Percentiles rank a stretch among this genome's conserved stretches.
phyloP scores from a whole-genome alignment of 371 early-diverging fungal genomes.

The Mortierella sp. region DNA sequence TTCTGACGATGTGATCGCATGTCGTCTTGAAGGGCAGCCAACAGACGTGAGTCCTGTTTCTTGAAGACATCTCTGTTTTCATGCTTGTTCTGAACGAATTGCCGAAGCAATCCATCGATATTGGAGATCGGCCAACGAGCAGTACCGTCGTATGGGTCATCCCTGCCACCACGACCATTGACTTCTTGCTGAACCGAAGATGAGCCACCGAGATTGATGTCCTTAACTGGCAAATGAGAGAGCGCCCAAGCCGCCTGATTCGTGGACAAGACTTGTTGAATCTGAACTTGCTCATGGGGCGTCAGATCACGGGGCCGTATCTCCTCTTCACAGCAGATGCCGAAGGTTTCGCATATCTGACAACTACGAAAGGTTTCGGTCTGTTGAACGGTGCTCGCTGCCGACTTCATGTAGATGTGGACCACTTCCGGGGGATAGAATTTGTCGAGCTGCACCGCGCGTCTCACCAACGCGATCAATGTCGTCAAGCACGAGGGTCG shows the following conservation, averaged over 20 bases:
- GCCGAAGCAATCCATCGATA: neutral
- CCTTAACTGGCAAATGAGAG: neutral
- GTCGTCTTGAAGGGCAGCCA: constrained; percentile 8
- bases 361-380: neutral
- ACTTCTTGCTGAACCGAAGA: too few species aligned
- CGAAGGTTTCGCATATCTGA: constrained; percentile 18
- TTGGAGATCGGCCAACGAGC: too few species aligned
- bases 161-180: neutral
- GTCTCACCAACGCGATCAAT: constrained; percentile 5
- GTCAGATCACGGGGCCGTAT: neutral
- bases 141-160: neutral
- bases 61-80: constrained; percentile 35
- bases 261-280: constrained; percentile 14
- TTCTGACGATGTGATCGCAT: constrained; percentile 4
- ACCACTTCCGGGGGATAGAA: neutral
- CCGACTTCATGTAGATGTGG: neutral
- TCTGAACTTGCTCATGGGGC: neutral
- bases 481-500: constrained; percentile 4
- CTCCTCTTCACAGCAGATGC: constrained; percentile 11
- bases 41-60: neutral
- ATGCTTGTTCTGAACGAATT: constrained; percentile 6
- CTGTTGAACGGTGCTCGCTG: constrained; percentile 4
- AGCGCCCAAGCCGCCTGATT: constrained; percentile 7
- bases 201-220: too few species aligned
- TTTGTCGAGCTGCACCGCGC: neutral